Evolutionary conservation across 2,329 filamentous ascomycete genomes (phyloP).

Genomic region (Ophiostoma sp.): DNA sequence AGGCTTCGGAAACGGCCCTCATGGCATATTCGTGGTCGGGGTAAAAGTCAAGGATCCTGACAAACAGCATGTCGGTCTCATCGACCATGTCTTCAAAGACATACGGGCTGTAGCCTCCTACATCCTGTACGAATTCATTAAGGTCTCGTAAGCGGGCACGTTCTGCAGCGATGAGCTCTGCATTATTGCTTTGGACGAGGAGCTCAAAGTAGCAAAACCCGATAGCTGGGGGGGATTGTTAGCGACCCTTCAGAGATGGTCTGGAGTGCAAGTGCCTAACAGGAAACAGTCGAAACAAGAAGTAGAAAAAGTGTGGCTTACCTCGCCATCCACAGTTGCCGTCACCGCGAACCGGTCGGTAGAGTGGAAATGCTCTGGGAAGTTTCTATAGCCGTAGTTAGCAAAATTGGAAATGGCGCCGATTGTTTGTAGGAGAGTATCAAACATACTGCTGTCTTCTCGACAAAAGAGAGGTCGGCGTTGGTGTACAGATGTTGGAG

Average conservation of each 20-base stretch:
- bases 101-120: conserved; percentile 65
- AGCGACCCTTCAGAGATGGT: background rate
- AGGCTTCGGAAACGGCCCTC: conserved; percentile 54
- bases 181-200: conserved; percentile 63
- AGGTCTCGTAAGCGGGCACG: conserved; percentile 65
- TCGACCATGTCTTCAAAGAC: conserved; percentile 81
- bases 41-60: conserved; percentile 55
- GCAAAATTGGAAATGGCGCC: background rate
- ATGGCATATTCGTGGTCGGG: conserved; percentile 54
- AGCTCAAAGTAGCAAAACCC: conserved; percentile 91
- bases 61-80: conserved; percentile 64
- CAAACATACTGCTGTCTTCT: conserved; percentile 76
- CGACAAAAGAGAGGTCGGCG: conserved; percentile 76
- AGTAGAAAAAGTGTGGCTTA: conserved; percentile 44
- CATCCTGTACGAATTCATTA: conserved; percentile 62
- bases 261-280: background rate
- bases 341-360: conserved; percentile 82
- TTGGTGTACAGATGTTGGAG: conserved; percentile 84
- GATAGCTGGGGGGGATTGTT: conserved; percentile 56
- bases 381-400: conserved; percentile 53
- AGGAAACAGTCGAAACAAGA: background rate
- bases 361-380: conserved; percentile 77
- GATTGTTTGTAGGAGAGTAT: background rate
- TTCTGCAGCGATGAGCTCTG: conserved; percentile 62
- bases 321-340: conserved; percentile 98